A percentile compares a stretch with the other conserved stretches of the same genome.
phyloP scores from a whole-genome alignment of 2,329 filamentous ascomycete species.

The Neonectria ditissima region DNA sequence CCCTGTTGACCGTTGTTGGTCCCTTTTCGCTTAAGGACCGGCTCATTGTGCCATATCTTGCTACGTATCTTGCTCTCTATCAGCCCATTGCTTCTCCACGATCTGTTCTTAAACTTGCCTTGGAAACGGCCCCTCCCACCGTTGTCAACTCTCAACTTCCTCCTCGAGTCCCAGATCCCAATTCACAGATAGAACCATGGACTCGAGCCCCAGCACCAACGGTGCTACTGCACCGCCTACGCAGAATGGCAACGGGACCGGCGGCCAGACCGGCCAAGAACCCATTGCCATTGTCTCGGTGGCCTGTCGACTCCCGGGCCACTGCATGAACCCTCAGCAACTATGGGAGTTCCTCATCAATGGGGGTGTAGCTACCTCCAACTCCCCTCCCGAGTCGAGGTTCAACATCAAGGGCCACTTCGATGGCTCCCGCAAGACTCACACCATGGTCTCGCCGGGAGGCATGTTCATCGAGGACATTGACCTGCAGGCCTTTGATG shows the following conservation, averaged over 20 bases:
- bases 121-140: constrained; percentile 20
- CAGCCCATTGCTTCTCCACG: constrained; percentile 17
- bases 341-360: constrained; percentile 53
- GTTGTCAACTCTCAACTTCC: constrained; percentile 3
- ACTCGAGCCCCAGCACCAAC: not conserved
- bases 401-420: constrained; percentile 53
- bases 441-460: constrained; percentile 50
- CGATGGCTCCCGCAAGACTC: constrained; percentile 51
- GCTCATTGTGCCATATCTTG: constrained; percentile 20
- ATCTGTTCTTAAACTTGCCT: constrained; percentile 15
- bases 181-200: not conserved
- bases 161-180: not conserved
- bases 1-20: constrained; percentile 7
- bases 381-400: constrained; percentile 41
- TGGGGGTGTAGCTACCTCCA: constrained; percentile 47
- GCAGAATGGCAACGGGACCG: constrained; percentile 14
- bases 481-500: constrained; percentile 34
- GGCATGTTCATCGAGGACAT: constrained; percentile 53
- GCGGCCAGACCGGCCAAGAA: constrained; percentile 10
- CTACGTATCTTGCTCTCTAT: constrained; percentile 17
- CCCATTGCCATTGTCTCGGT: constrained; percentile 57
- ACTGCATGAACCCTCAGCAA: constrained; percentile 46
- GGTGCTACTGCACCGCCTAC: not conserved
- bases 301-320: constrained; percentile 57
- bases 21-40: constrained; percentile 21